Evolutionary conservation across 1,284 basidiomycete species (phyloP).

Genomic region (Pholiota adiposa): DNA sequence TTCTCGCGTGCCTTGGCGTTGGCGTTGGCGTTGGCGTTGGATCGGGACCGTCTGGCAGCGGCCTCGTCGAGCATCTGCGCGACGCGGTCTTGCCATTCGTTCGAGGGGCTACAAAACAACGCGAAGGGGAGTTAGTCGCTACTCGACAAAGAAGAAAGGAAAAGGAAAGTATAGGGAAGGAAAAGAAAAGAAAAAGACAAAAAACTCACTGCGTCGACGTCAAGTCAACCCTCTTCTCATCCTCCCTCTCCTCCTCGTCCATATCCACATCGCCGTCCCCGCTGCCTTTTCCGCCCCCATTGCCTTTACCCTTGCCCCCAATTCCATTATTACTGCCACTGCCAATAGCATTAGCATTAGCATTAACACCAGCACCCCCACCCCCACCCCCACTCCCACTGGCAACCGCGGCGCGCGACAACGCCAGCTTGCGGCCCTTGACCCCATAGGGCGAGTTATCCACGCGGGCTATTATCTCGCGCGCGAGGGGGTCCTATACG

Average conservation of each 20-base stretch:
- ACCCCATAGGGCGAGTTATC: constrained; percentile 77
- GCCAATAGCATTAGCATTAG: too few relatives aligned
- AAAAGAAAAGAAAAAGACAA: constrained; percentile 9
- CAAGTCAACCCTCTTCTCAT: not conserved
- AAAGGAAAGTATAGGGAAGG: constrained; percentile 1
- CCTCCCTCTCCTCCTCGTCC: not conserved
- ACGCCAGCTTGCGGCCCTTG: constrained; percentile 56
- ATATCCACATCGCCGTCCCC: not conserved
- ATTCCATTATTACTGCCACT: constrained; percentile 33
- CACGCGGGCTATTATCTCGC: constrained; percentile 76
- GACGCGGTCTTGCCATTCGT: constrained; percentile 80
- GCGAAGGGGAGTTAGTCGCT: too few relatives aligned
- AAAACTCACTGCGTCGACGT: constrained; percentile 60
- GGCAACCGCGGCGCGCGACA: constrained; percentile 10
- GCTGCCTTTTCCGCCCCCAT: not conserved
- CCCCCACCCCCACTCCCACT: too few relatives aligned
- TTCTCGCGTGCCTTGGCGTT: too few relatives aligned
- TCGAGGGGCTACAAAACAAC: constrained; percentile 60
- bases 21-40: too few relatives aligned
- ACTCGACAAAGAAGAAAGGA: too few relatives aligned
- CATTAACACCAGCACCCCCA: too few relatives aligned
- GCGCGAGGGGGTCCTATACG: constrained; percentile 67
- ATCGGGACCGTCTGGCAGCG: not conserved
- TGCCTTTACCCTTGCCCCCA: constrained; percentile 25
- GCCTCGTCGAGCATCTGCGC: constrained; percentile 44